Conservation (phyloP, 805 yeast species). For the Candida broadrunensis region DNA sequence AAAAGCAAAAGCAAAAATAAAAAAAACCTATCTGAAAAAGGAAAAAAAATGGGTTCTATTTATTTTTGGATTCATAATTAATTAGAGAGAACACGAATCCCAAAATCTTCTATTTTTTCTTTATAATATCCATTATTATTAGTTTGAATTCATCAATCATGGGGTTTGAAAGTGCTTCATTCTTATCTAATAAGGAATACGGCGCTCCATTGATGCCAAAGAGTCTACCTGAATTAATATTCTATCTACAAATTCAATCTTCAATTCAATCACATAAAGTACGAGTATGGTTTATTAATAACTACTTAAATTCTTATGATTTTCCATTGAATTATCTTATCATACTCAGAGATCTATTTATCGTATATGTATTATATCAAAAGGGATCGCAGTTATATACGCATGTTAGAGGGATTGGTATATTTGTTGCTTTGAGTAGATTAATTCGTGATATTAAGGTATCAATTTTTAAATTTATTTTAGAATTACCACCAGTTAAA, state of each 20-base stretch:
- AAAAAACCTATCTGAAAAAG: too few species aligned
- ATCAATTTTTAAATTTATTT: slow-evolving; percentile 24
- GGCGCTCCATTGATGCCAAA: slow-evolving; percentile 23
- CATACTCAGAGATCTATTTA: slow-evolving; percentile 16
- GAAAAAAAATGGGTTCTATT: too few species aligned
- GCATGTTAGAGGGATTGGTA: slow-evolving; percentile 37
- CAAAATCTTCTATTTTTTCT: too few species aligned
- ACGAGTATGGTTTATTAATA: not conserved
- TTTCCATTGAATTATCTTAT: not conserved
- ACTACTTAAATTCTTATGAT: not conserved
- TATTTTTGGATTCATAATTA: too few species aligned
- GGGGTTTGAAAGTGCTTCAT: too few species aligned
- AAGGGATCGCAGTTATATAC: slow-evolving; percentile 8
- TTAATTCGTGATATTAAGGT: slow-evolving; percentile 12
- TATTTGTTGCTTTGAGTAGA: slow-evolving; percentile 24
- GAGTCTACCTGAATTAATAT: slow-evolving; percentile 12
- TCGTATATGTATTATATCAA: slow-evolving; percentile 10
- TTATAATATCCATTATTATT: too few species aligned
- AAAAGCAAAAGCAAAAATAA: too few species aligned
- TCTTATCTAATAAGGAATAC: slow-evolving; percentile 11
- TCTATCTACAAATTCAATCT: slow-evolving; percentile 3
- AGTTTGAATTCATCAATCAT: too few species aligned
- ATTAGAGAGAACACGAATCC: too few species aligned
- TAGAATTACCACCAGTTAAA: slow-evolving; percentile 52
- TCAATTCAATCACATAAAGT: not conserved